Percentiles rank a stretch among this genome's conserved stretches.
Evolutionary conservation across 2,329 filamentous ascomycete species (phyloP).

Genomic region (Colletotrichum sp.): DNA sequence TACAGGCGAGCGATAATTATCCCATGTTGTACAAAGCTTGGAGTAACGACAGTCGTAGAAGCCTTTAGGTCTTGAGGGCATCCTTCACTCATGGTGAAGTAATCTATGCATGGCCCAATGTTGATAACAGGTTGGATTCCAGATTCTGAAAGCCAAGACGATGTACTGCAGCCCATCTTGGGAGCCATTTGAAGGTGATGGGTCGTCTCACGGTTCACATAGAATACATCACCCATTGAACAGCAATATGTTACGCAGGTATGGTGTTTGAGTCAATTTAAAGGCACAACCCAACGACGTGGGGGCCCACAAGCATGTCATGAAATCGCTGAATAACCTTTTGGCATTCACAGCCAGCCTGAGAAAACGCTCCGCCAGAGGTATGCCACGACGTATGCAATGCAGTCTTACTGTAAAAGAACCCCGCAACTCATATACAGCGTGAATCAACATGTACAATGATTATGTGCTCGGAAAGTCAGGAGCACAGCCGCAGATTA

Average conservation of each 20-base stretch:
- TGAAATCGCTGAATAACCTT: not conserved
- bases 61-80: not conserved
- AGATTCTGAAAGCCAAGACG: not conserved
- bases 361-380: not conserved
- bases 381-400: not conserved
- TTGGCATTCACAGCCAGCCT: not conserved
- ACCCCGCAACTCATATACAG: not conserved
- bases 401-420: not conserved
- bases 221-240: not conserved
- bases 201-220: not conserved
- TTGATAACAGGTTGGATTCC: not conserved
- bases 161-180: not conserved
- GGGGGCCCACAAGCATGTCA: not conserved
- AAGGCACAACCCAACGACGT: not conserved
- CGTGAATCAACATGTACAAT: not conserved
- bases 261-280: not conserved
- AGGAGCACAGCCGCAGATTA: not conserved
- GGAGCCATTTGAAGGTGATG: not conserved
- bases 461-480: not conserved
- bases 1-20: not conserved
- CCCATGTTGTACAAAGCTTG: not conserved
- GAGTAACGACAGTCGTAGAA: not conserved
- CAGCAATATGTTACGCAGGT: not conserved
- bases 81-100: not conserved
- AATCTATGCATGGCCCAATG: not conserved